Evolutionary conservation across 1,284 basidiomycete genomes (phyloP), one percentile per base, ranked within the genome.

Genomic region (Anthracocystis setariae): DNA sequence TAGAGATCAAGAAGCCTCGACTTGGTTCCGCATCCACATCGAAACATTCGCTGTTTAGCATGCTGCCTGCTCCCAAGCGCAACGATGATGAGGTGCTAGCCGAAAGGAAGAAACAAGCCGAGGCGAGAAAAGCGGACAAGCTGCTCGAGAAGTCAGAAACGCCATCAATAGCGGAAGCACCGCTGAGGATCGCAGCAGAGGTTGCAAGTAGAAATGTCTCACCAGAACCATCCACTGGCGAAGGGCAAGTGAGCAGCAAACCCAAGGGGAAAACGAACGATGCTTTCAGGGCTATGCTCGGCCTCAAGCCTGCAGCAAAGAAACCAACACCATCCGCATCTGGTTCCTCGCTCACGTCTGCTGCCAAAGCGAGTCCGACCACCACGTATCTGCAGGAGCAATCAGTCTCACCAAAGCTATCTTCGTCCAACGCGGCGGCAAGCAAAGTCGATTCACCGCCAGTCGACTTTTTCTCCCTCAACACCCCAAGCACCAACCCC

Each of bases 231-330:
- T 20, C 37, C 13, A 21, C 9, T 23, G 18, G 3, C 3, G 17
- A 17, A n/a, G 53, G 48, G 20, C 21, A 39, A 0, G 18, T 39
- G 18, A 23, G 12, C 0, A 23, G 49, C 12, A 62, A 57, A 33
- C 15, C 56, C 3, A 68, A 75, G 21, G 57, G 55, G 8, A 81
- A 80, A 49, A 76, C 59, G 13, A 82, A 82, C 37, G 74, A 77
- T 24, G 80, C 76, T 21, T 82, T 82, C 49, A 69, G 80, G 25
- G 79, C 79, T n/a, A 82, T 82, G 80, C 74, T 82, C 1, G 80
- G 80, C 7, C 73, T 82, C 38, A 71, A 77, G 35, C 73, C 77
- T 9, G 45, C 48, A 27, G 46, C 59, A 5, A 37, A 46, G 17
- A 55, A 66, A 33, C 43, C 49, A n/a, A 8, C 60, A 35, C n/a